Percentiles rank a stretch among this genome's conserved stretches.
phyloP scores from a whole-genome alignment of 176 grass and related monocot genomes.

The Tillandsia leiboldiana region DNA sequence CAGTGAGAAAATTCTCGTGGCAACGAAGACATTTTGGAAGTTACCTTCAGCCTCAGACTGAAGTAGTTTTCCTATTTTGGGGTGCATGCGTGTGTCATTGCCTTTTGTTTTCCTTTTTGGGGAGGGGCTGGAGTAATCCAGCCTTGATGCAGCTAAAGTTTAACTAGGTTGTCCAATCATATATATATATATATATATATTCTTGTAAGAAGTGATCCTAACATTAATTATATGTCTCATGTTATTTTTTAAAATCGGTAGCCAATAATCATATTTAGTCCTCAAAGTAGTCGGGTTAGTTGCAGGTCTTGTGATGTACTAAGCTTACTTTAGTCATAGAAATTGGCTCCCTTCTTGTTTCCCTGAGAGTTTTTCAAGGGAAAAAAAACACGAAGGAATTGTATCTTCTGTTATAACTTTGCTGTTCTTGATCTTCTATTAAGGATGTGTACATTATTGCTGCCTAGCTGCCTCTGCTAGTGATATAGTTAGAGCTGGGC shows the following conservation, averaged over 20 bases:
- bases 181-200: not conserved
- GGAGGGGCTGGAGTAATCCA: not conserved
- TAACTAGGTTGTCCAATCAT: not conserved
- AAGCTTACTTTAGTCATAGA: not conserved
- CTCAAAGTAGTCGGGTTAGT: not conserved
- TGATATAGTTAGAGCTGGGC: too few species aligned
- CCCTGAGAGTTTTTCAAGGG: not conserved
- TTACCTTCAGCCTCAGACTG: slow-evolving; percentile 36
- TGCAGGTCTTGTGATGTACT: not conserved
- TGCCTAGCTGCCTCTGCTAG: too few species aligned
- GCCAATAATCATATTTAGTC: not conserved
- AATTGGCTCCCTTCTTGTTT: not conserved
- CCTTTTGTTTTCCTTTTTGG: slow-evolving; percentile 5
- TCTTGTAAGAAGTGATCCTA: slow-evolving; percentile 1
- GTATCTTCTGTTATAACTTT: not conserved
- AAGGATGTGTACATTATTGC: too few species aligned
- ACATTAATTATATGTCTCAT: not conserved
- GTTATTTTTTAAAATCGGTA: too few species aligned
- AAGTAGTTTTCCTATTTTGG: slow-evolving; percentile 14
- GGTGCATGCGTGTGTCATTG: not conserved
- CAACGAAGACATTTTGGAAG: slow-evolving; percentile 79
- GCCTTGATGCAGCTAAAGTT: not conserved
- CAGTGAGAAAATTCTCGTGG: slow-evolving; percentile 70
- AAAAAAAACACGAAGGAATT: not conserved
- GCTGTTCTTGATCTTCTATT: not conserved